Conservation (phyloP, 306 rosid species). For the Quercus gilva region DNA sequence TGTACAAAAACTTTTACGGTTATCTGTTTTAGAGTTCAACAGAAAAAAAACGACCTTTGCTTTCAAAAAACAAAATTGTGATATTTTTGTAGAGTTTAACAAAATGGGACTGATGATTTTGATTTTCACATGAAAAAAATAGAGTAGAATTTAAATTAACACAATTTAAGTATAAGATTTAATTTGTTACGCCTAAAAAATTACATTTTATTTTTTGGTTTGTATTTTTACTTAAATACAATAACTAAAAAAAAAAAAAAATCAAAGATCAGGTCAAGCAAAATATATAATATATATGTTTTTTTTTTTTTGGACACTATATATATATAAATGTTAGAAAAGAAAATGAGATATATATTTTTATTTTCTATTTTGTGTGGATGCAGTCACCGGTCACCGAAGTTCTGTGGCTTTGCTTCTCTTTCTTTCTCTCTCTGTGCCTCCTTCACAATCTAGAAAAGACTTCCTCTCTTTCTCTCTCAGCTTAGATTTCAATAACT, state of each 20-base stretch:
- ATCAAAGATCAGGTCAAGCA: neutral
- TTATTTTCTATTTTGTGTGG: constrained; percentile 50
- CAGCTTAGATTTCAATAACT: constrained; percentile 21
- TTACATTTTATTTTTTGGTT: too few species aligned
- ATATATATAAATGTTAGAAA: neutral
- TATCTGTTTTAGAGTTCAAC: too few species aligned
- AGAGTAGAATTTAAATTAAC: too few species aligned
- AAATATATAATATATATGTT: neutral
- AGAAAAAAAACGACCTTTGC: too few species aligned
- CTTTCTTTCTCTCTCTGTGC: constrained; percentile 17
- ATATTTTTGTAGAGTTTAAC: too few species aligned
- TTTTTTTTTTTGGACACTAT: neutral
- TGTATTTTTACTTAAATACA: too few species aligned
- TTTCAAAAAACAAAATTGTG: too few species aligned
- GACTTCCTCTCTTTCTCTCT: constrained; percentile 19
- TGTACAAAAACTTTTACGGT: too few species aligned
- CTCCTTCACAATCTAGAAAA: constrained; percentile 39
- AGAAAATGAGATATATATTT: neutral
- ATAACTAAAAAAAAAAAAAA: neutral
- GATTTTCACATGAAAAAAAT: too few species aligned
- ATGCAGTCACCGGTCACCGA: constrained; percentile 36
- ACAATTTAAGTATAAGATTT: too few species aligned
- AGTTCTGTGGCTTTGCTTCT: constrained; percentile 40
- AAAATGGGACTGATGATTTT: too few species aligned
- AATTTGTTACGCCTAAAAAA: too few species aligned